Percentiles rank a stretch among this genome's conserved stretches.
Evolutionary conservation across 2,329 filamentous ascomycete genomes (phyloP).

Genomic region (Hymenoscyphus infarciens): DNA sequence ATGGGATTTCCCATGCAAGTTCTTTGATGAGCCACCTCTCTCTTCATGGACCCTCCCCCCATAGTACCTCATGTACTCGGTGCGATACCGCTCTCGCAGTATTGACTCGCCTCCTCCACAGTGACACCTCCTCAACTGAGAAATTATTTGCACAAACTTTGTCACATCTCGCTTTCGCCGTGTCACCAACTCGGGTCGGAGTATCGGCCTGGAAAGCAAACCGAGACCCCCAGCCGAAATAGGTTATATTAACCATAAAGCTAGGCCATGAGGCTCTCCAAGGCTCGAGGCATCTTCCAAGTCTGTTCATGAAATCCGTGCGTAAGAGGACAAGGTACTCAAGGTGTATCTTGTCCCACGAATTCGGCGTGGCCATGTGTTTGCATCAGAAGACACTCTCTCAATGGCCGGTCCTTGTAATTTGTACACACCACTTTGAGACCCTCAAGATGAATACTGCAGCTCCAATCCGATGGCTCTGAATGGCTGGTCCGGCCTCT

Average conservation of each 20-base stretch:
- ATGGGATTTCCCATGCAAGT: neutral
- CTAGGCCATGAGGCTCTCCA: neutral
- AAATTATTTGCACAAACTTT: neutral
- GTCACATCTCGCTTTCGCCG: neutral
- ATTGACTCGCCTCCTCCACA: neutral
- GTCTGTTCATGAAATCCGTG: neutral
- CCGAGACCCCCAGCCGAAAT: neutral
- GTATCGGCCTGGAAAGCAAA: neutral
- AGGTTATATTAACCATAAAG: neutral
- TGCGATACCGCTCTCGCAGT: neutral
- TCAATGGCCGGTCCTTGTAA: neutral
- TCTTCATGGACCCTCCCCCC: neutral
- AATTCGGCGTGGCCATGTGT: slow-evolving; percentile 2
- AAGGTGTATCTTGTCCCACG: neutral
- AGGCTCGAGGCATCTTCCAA: neutral
- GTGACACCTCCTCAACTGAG: neutral
- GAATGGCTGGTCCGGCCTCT: slow-evolving; percentile 71
- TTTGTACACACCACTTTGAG: neutral
- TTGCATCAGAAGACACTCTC: neutral
- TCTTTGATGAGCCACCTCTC: neutral
- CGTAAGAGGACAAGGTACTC: neutral
- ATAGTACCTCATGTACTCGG: neutral
- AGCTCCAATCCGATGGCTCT: slow-evolving; percentile 73
- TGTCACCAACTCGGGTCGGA: neutral
- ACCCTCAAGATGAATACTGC: slow-evolving; percentile 71